Evolutionary conservation across 169 alveolate genomes (phyloP).

Genomic region (Eimeria necatrix): DNA sequence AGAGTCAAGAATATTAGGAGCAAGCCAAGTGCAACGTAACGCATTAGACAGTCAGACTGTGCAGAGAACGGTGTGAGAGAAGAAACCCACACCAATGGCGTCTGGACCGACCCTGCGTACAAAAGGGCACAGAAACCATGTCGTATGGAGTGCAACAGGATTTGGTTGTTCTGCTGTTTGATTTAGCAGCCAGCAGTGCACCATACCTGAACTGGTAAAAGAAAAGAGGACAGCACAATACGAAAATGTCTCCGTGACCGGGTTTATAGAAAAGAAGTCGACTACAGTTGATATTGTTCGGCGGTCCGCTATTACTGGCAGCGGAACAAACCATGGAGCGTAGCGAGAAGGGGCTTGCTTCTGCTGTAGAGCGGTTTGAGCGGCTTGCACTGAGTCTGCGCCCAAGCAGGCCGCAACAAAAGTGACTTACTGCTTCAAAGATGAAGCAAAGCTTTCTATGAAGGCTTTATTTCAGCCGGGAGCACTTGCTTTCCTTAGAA

Average conservation of each 20-base stretch:
- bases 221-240: conserved; percentile 52
- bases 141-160: neutral
- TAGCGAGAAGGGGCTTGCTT: conserved; percentile 60
- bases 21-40: conserved; percentile 40
- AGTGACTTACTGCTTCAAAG: no score
- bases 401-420: neutral
- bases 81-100: conserved; percentile 37
- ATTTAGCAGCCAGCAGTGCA: no score
- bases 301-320: conserved; percentile 55
- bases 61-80: conserved; percentile 32
- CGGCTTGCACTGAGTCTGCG: conserved; percentile 37
- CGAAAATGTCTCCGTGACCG: conserved; percentile 49
- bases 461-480: no score
- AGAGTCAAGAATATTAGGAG: neutral
- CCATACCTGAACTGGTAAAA: conserved; percentile 70
- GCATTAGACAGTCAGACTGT: conserved; percentile 14
- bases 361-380: conserved; percentile 65
- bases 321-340: conserved; percentile 76
- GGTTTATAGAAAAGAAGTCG: conserved; percentile 68
- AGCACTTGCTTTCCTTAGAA: no score
- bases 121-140: neutral
- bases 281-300: conserved; percentile 69
- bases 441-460: no score
- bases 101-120: conserved; percentile 40
- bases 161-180: no score